Evolutionary conservation across 169 alveolate species (phyloP), one percentile per base, ranked within the genome.

Genomic region (Plasmodium knowlesi): DNA sequence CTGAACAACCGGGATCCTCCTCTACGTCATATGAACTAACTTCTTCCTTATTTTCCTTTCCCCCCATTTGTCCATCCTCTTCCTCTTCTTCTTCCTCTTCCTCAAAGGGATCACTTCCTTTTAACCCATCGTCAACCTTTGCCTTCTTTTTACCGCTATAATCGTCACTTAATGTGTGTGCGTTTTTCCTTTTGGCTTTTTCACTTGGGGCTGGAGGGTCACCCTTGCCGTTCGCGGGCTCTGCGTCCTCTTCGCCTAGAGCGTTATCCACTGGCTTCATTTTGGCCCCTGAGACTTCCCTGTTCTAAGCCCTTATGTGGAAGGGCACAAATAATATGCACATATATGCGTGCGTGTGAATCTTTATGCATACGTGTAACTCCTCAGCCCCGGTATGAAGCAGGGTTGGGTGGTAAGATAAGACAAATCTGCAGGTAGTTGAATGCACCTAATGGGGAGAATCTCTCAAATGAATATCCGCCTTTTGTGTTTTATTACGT

Each of bases 71-170:
- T 8, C 39, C 22, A 57, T 14, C 28, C 28, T 83, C 81, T 83
- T 83, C 81, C 30, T 14, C 25, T n/a, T 14, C 28, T n/a, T 83
- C 81, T 83, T 83, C 81, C 30, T 14, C 25, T n/a, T 28, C 79
- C 9, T n/a, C 37, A 67, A 22, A 19, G n/a, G 34, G 37, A 25
- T 50, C 61, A n/a, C n/a, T n/a, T 50, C 25, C 61, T 8, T 12
- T 14, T 50, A 50, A 50, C 61, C 1, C 57, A 79, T 81, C 46
- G 50, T 28, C 25, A 46, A 83, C 37, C 43, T 83, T 83, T 30
- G 72, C 57, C 80, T 83, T 83, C 28, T 83, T 83, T 12, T 67
- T 83, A 83, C 72, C n/a, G 28, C 16, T 67, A 67, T 67, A 67
- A 67, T 61, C 81, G 43, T 57, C 91, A 83, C 72, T 53, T 83